A percentile compares a stretch with the other conserved stretches of the same genome.
Conservation (phyloP, 805 yeast genomes). For the Yamadazyma akitaensis region DNA sequence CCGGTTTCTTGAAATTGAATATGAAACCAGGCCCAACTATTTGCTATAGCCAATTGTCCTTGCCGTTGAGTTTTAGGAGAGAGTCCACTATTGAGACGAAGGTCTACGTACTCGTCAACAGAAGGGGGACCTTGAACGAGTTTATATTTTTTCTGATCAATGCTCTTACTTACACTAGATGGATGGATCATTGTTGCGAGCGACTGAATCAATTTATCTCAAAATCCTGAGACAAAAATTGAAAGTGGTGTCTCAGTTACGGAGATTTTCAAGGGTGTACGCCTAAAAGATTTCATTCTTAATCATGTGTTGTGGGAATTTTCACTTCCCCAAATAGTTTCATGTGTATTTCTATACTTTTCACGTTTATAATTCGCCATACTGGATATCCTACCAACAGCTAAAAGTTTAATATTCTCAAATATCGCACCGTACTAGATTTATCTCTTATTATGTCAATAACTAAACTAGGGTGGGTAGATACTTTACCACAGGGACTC, state of each 20-base stretch:
- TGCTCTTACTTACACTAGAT: not conserved
- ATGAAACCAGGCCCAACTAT: slow-evolving; percentile 3
- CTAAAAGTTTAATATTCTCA: too few species aligned
- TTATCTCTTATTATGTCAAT: slow-evolving; percentile 8
- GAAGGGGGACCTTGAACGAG: slow-evolving; percentile 1
- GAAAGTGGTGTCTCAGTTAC: too few species aligned
- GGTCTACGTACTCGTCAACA: slow-evolving; percentile 2
- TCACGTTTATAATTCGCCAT: too few species aligned
- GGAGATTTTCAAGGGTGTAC: too few species aligned
- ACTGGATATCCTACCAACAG: too few species aligned
- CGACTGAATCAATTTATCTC: not conserved
- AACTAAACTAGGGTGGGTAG: slow-evolving; percentile 12
- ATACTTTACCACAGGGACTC: slow-evolving; percentile 8
- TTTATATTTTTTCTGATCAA: not conserved
- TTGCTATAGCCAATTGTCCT: not conserved
- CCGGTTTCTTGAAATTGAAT: not conserved
- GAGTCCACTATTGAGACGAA: slow-evolving; percentile 4
- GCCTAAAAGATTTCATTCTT: too few species aligned
- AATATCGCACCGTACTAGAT: not conserved
- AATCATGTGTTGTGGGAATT: too few species aligned
- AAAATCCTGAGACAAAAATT: not conserved
- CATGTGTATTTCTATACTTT: too few species aligned
- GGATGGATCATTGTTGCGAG: not conserved
- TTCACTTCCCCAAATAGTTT: too few species aligned
- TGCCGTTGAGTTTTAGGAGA: slow-evolving; percentile 2